A percentile compares a stretch with the other conserved stretches of the same genome.
These are phyloP conservation scores for Colletotrichum siamense DNA, from an alignment of 2,329 filamentous ascomycete species.

Conservation along the genomic window DNA sequence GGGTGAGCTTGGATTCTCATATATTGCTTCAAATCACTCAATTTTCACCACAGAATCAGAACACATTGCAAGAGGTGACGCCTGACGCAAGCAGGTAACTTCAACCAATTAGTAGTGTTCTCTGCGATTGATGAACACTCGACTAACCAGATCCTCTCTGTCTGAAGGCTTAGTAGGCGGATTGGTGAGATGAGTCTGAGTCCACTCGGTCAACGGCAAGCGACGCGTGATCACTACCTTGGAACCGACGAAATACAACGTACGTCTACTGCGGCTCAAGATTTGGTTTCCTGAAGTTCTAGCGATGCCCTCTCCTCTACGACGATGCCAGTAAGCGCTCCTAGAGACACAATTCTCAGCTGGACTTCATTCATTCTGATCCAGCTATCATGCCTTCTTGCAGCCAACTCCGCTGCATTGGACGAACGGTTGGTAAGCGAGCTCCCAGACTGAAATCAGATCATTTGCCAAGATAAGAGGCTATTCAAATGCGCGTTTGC, in stretches of 20 bases:
- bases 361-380: background rate
- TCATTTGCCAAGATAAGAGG: background rate
- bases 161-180: background rate
- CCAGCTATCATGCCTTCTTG: background rate
- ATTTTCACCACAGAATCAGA: background rate
- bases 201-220: background rate
- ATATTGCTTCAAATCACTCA: accelerated
- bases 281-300: accelerated
- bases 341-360: background rate
- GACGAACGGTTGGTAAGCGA: background rate
- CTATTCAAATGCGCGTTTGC: background rate
- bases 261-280: background rate
- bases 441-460: accelerated
- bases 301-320: background rate
- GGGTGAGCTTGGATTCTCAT: accelerated
- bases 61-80: background rate
- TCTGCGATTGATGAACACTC: background rate
- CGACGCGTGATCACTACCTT: background rate
- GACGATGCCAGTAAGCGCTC: background rate
- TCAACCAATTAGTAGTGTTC: background rate
- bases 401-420: background rate
- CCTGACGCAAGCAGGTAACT: background rate
- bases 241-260: background rate
- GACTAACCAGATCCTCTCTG: background rate
- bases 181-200: background rate